Evolutionary conservation across 2,329 filamentous ascomycete species (phyloP).

Genomic region (Botrytis medusae): DNA sequence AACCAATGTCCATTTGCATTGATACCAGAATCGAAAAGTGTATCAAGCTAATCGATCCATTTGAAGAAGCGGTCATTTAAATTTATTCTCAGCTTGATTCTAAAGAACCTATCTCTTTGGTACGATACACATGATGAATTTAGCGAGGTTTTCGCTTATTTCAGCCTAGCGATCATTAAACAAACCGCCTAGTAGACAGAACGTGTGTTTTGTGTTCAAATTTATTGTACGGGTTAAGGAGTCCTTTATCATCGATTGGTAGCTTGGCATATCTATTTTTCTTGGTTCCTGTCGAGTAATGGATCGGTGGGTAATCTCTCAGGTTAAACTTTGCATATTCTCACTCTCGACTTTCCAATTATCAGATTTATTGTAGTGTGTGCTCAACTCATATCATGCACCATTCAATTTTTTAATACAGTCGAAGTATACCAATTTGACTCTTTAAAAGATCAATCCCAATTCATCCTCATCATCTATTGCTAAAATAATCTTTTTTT

Average conservation of each 20-base stretch:
- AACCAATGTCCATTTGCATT: not conserved
- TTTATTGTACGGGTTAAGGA: not conserved
- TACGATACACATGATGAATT: not conserved
- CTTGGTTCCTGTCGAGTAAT: too few species aligned
- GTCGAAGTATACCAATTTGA: too few species aligned
- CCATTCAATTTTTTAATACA: too few species aligned
- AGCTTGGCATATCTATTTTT: not conserved
- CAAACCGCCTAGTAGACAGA: not conserved
- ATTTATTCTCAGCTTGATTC: not conserved
- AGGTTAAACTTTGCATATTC: too few species aligned
- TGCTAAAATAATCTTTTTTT: too few species aligned
- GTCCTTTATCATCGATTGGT: not conserved
- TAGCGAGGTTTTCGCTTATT: not conserved
- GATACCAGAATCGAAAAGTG: not conserved
- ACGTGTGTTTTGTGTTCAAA: not conserved
- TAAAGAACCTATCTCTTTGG: not conserved
- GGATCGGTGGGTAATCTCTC: too few species aligned
- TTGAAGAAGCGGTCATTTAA: not conserved
- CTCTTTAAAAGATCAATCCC: too few species aligned
- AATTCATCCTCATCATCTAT: too few species aligned
- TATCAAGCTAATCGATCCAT: rapidly evolving
- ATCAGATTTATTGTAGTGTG: too few species aligned
- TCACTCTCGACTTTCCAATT: too few species aligned
- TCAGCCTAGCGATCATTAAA: not conserved
- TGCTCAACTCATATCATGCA: too few species aligned